Percentiles rank a stretch among this genome's conserved stretches.
Evolutionary conservation across 2,329 filamentous ascomycete genomes (phyloP).

Genomic region (Aureobasidium sp.): DNA sequence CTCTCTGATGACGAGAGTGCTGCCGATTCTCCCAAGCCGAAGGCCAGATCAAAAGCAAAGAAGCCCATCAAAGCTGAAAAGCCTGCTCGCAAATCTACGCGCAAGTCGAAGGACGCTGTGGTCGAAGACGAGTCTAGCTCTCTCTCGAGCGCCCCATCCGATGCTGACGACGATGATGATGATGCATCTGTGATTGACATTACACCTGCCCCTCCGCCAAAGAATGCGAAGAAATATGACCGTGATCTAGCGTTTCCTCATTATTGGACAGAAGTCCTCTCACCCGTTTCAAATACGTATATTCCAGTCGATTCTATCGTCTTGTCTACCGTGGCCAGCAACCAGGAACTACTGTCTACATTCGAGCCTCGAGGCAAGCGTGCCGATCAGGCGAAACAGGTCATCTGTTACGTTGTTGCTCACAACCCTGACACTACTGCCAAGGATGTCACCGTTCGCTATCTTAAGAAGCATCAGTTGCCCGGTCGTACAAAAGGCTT

Average conservation of each 20-base stretch:
- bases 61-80: conserved; percentile 19
- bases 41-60: conserved; percentile 16
- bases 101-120: conserved; percentile 35
- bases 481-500: conserved; percentile 87
- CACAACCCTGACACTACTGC: conserved; percentile 78
- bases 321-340: conserved; percentile 62
- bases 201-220: conserved; percentile 39
- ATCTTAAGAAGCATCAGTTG: conserved; percentile 71
- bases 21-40: not conserved
- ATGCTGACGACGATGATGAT: conserved; percentile 39
- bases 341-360: conserved; percentile 61
- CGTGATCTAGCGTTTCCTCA: conserved; percentile 73
- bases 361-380: conserved; percentile 78
- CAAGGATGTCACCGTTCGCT: conserved; percentile 90
- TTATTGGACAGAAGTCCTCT: conserved; percentile 90
- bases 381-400: conserved; percentile 79
- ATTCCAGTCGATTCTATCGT: conserved; percentile 72
- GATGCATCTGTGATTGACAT: conserved; percentile 53
- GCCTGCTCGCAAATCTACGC: conserved; percentile 23
- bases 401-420: conserved; percentile 82
- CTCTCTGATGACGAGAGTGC: conserved; percentile 19
- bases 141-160: conserved; percentile 37
- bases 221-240: conserved; percentile 53
- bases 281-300: conserved; percentile 70
- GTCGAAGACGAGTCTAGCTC: conserved; percentile 42